Evolutionary conservation across 2,329 filamentous ascomycete genomes (phyloP), one percentile per base, ranked within the genome.

Genomic region (Hypomyces perniciosus): DNA sequence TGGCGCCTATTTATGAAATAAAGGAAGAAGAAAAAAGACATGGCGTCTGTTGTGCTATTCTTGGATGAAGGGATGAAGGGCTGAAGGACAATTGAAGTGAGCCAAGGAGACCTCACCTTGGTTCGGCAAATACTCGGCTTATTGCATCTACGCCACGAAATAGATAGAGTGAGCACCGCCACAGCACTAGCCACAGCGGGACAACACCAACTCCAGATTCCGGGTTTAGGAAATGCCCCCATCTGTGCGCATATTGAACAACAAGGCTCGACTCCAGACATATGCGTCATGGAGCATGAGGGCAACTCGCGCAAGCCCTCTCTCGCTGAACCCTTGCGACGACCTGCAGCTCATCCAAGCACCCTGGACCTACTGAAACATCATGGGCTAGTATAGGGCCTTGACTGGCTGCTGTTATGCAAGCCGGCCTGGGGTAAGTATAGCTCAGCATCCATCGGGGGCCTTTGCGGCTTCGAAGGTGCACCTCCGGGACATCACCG

Each of bases 111-210:
- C n/a, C 20, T 20, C 20, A 20, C 20, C 20, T 20, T 20, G 20
- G 3, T 3, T 20, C 20, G 20, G 20, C 20, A 20, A 20, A 20
- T 20, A 20, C 3, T 20, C 20, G 20, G 20, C 20, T 20, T 20
- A 3, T 20, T 20, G 20, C 20, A 3, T 20, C 20, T 20, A 20
- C 20, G 20, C 20, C 20, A 20, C 20, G 20, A 20, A 20, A 20
- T 20, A 20, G 20, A 20, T 20, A 20, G 3, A 20, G 20, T 20
- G 20, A 20, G 20, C 20, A 20, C 20, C 20, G 20, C 20, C 20
- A 20, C 20, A 20, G 20, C 10, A 27, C n/a, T 37, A 56, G 57
- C 56, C 57, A 59, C 57, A 54, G 51, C 56, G 54, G 57, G 57
- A 56, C 56, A 56, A 53, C 26, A 43, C 42, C 53, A 56, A 43